A percentile compares a stretch with the other conserved stretches of the same genome.
phyloP scores from a whole-genome alignment of 2,329 filamentous ascomycete species.

The Endoconidiophora laricicola region DNA sequence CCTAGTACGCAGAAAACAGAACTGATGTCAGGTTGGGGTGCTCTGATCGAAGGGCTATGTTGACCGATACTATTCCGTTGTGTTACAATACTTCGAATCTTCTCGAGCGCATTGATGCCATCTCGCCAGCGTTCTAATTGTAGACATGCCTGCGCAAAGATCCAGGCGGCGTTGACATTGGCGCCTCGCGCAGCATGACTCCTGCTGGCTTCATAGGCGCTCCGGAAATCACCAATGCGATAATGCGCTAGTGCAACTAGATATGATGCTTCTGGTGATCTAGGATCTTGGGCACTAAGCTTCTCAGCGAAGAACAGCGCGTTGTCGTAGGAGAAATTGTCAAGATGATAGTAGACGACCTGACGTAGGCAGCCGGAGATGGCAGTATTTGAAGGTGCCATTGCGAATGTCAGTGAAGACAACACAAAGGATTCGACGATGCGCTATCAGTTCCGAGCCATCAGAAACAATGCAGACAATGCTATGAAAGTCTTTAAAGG shows the following conservation, averaged over 20 bases:
- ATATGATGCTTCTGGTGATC: slow-evolving; percentile 64
- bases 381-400: slow-evolving; percentile 36
- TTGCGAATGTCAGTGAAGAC: slow-evolving; percentile 18
- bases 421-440: slow-evolving; percentile 2
- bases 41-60: slow-evolving; percentile 60
- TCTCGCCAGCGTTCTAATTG: slow-evolving; percentile 63
- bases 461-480: not conserved
- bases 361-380: slow-evolving; percentile 39
- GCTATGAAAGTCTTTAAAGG: no score
- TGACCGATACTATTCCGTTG: slow-evolving; percentile 64
- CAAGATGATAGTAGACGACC: slow-evolving; percentile 54
- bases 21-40: slow-evolving; percentile 65
- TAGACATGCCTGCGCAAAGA: slow-evolving; percentile 81
- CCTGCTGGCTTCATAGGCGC: slow-evolving; percentile 71
- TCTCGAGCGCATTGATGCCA: slow-evolving; percentile 71
- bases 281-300: slow-evolving; percentile 66
- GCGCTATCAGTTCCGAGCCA: slow-evolving; percentile 11
- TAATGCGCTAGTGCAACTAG: slow-evolving; percentile 74
- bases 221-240: slow-evolving; percentile 64
- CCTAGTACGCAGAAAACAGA: slow-evolving; percentile 71
- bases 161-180: slow-evolving; percentile 75
- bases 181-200: slow-evolving; percentile 50
- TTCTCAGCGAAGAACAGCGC: slow-evolving; percentile 88
- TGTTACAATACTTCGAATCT: slow-evolving; percentile 58
- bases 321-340: slow-evolving; percentile 78